Conservation (phyloP, 2,329 filamentous ascomycete genomes). For the Lachnellula cervina region DNA sequence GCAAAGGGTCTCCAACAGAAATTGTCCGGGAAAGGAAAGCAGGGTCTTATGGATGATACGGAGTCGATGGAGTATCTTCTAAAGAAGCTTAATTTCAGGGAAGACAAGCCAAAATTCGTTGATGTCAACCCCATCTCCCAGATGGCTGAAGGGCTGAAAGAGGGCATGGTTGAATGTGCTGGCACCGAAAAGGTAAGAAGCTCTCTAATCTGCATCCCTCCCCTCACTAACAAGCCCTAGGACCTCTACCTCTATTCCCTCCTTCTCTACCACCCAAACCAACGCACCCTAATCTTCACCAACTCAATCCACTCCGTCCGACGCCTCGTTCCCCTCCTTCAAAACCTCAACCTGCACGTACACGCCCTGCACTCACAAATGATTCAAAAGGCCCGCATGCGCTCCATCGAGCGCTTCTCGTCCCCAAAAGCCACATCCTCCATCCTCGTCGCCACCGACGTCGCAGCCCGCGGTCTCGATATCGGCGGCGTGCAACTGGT, state of each 20-base stretch:
- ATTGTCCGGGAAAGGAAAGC: constrained; percentile 64
- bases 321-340: constrained; percentile 76
- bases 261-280: constrained; percentile 73
- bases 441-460: constrained; percentile 87
- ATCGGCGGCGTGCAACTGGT: constrained; percentile 87
- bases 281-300: constrained; percentile 83
- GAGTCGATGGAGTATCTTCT: constrained; percentile 91
- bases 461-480: constrained; percentile 88
- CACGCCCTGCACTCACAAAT: constrained; percentile 86
- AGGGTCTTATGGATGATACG: constrained; percentile 63
- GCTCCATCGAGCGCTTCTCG: constrained; percentile 85
- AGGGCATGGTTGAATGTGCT: constrained; percentile 87
- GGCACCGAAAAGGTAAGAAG: constrained; percentile 78
- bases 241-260: constrained; percentile 91
- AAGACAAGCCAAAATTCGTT: constrained; percentile 81
- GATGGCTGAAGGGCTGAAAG: constrained; percentile 80
- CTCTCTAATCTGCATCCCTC: not conserved
- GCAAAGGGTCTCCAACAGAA: constrained; percentile 89
- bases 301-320: constrained; percentile 94
- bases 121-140: constrained; percentile 86
- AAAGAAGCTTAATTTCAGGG: constrained; percentile 81
- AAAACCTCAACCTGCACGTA: constrained; percentile 73
- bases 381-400: constrained; percentile 91
- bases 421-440: constrained; percentile 50
- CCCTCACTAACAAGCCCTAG: constrained; percentile 36